Evolutionary conservation across 306 rosid genomes (phyloP), one percentile per base, ranked within the genome.

Genomic region (Gillenia trifoliata): DNA sequence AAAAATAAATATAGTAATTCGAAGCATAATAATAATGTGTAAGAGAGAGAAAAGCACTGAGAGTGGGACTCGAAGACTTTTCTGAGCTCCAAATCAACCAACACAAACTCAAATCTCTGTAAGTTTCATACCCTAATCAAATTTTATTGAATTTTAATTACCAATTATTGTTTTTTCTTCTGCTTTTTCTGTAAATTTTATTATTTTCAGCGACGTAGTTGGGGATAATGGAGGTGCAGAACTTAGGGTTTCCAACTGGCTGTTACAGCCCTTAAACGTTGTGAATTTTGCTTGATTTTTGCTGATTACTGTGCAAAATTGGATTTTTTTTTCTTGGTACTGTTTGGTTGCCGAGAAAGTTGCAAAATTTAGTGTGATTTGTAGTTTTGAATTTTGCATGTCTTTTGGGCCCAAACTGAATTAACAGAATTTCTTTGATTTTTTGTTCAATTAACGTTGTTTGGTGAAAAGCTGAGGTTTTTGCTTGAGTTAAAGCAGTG

Each of bases 171-270:
- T 15, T 70, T 79, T 30, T 71, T 60, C 7, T 5, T 3, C 59
- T 64, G 0, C 36, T 59, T 63, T 1, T 29, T 50, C 54, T 43
- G 55, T 73, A 3, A 17, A 50, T n/a, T 69, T 60, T 1, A 31
- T 55, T 55, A 33, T 22, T 73, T 78, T 33, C 77, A 9, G 62
- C 23, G 19, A 34, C 34, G 16, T 70, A 66, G 38, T 70, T 36
- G 30, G 67, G 33, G 40, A 49, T 16, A 64, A 70, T 80, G 84
- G 65, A 65, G 68, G 47, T 71, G 50, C 60, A 34, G n/a, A 68
- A 43, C 33, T 75, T 90, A 89, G 92, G 92, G 98, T 77, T 89
- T 79, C 77, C 66, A n/a, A 12, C 40, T 69, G n/a, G 66, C 34
- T 50, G 17, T 5, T 13, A 8, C 3, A 31, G 43, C 30, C 26